Evolutionary conservation across 2,329 filamentous ascomycete genomes (phyloP), one percentile per base, ranked within the genome.

Genomic region (Colletotrichum sp.): DNA sequence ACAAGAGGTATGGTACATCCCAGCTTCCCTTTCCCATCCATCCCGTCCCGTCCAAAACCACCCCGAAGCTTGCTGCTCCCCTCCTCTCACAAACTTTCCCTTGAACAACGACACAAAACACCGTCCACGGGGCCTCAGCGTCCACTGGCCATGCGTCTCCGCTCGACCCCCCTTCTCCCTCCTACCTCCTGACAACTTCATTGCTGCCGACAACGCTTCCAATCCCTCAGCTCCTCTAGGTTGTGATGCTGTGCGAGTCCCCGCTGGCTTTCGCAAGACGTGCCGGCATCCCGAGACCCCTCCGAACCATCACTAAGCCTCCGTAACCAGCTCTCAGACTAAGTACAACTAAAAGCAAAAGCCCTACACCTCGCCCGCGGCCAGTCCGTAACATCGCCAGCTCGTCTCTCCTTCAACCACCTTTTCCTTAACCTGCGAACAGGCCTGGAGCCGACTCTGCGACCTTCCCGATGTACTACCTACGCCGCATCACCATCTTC

Each of bases 401-500:
- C 49, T 36, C 29, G n/a, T 36, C 25, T 32, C 25, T 36, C 29
- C 55, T 11, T 69, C 30, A 61, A 27, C 27, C 59, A 59, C 16
- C 65, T 44, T 6, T 32, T 68, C 12, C 11, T 22, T 3, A 32
- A 29, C 16, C 34, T 74, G 59, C 57, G 64, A 69, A 27, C 68
- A 52, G 71, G 75, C 66, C 75, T 67, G 72, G 72, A 75, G 75
- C 75, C 66, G 67, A 65, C 49, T 44, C 11, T 52, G 39, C 65
- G 25, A 52, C 32, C 63, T 57, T 62, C 39, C 77, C 76, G n/a
- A 89, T 90, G 88, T 86, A 86, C 78, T 86, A 87, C 82, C 77
- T 90, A 67, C 89, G 88, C 34, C 87, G 87, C 67, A 80, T 87
- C 78, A 82, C 84, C 72, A 82, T 88, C 65, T 79, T 85, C 68